phyloP scores from a whole-genome alignment of 1,284 basidiomycete species.

The Schizopora paradoxa region DNA sequence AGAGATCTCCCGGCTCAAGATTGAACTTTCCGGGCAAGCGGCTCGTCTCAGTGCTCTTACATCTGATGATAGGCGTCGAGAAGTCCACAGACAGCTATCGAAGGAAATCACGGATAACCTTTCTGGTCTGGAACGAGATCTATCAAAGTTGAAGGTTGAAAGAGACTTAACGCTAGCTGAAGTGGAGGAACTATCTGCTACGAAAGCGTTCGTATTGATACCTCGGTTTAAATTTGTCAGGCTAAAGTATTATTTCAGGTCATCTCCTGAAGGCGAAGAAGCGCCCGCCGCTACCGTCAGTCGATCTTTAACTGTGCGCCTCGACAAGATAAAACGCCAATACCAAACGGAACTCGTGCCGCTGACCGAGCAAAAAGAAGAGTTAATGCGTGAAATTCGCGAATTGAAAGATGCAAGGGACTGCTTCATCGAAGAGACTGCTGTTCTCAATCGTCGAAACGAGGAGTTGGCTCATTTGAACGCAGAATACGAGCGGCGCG shows the following conservation, averaged over 20 bases:
- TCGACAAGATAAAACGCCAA: constrained; percentile 84
- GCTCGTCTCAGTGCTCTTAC: constrained; percentile 79
- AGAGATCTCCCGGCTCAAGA: constrained; percentile 80
- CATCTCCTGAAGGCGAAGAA: constrained; percentile 32
- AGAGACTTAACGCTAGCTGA: constrained; percentile 90
- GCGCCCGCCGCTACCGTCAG: constrained; percentile 46
- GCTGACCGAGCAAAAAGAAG: constrained; percentile 78
- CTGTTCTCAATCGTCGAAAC: constrained; percentile 85
- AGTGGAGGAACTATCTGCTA: constrained; percentile 81
- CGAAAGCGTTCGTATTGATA: constrained; percentile 52
- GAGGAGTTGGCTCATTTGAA: constrained; percentile 88
- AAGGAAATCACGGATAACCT: constrained; percentile 77
- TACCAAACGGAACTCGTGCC: constrained; percentile 86
- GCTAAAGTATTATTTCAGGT: constrained; percentile 4
- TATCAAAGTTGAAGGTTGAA: constrained; percentile 84
- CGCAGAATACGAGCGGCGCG: constrained; percentile 70
- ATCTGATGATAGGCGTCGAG: constrained; percentile 71
- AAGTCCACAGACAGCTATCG: constrained; percentile 73
- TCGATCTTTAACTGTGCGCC: constrained; percentile 77
- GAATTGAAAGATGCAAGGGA: constrained; percentile 87
- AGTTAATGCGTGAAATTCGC: constrained; percentile 74
- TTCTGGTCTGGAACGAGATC: constrained; percentile 75
- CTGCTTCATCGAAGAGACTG: constrained; percentile 86
- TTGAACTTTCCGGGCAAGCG: constrained; percentile 86
- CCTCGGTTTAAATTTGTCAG: constrained; percentile 8